Evolutionary conservation across 805 yeast species (phyloP), one percentile per base, ranked within the genome.

Genomic region (Isabelozyma pseudorhagii): DNA sequence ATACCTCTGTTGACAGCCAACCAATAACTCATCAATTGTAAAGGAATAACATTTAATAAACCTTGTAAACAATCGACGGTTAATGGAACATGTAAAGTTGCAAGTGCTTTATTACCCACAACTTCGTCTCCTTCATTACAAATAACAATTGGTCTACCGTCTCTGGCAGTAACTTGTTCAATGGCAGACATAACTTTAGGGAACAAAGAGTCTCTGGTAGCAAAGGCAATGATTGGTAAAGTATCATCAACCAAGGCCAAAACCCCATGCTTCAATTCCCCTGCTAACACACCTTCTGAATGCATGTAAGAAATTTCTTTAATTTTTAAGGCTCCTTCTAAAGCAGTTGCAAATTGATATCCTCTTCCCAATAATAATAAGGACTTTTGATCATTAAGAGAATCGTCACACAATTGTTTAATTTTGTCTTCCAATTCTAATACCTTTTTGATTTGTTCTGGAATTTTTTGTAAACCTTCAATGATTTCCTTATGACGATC

Each of bases 1-100:
- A 89, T 86, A 40, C 97, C 98, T 66, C 93, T 88, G 72, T 85
- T 84, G 48, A 90, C 93, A 48, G 99, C 97, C 63, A 94, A 80
- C 94, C 97, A 92, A 76, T 94, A 94, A 64, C 97, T 87, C 83
- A 92, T 91, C 69, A 94, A 79, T 72, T 94, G 99, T 66, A 94
- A 71, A 49, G 99, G 99, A 61, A 94, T 82, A 56, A 94, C 96
- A 65, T 93, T 94, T 64, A 94, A 77, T 62, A 94, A 77, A 44
- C 99, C 99, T 78, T 94, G 99, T 69, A 94, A 79, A 75, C 99
- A 94, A 69, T 94, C 99, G 51, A 92, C 97, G 5, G 98, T 90
- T 59, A 81, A 83, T 48, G 99, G 99, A 49, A 94, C 97, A 66
- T 91, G 94, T 61, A 94, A 78, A 38, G 87, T 83, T 21, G 86